Evolutionary conservation across 1,139 yeast species (phyloP).

Genomic region (Ogataea hybrid): DNA sequence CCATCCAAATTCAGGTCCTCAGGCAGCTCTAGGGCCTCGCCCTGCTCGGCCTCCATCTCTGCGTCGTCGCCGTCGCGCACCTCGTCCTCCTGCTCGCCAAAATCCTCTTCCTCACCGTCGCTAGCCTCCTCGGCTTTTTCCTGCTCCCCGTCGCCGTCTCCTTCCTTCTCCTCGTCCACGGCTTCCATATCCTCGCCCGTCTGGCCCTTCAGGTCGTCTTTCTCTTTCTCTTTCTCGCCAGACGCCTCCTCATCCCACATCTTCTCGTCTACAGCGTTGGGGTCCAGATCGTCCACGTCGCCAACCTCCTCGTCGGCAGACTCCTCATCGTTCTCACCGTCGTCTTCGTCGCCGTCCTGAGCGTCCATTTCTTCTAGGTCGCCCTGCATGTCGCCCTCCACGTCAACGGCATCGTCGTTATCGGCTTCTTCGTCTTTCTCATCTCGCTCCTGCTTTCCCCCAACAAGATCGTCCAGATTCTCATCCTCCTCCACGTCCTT

Average conservation of each 20-base stretch:
- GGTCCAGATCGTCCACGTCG: slow-evolving; percentile 86
- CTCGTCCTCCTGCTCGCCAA: slow-evolving; percentile 78
- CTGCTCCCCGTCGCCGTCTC: slow-evolving; percentile 37
- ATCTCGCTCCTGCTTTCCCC: slow-evolving; percentile 70
- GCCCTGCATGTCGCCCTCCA: slow-evolving; percentile 98
- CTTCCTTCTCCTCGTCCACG: slow-evolving; percentile 45
- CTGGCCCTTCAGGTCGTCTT: slow-evolving; percentile 64
- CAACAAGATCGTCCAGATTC: slow-evolving; percentile 86
- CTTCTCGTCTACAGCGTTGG: slow-evolving; percentile 94
- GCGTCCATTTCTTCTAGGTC: slow-evolving; percentile 71
- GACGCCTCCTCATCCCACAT: slow-evolving; percentile 98
- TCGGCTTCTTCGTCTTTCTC: slow-evolving; percentile 53
- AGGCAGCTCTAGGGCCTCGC: slow-evolving; percentile 78
- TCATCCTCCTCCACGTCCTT: slow-evolving; percentile 93
- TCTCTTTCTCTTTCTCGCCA: slow-evolving; percentile 67
- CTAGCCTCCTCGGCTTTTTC: slow-evolving; percentile 38
- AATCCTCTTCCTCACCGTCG: slow-evolving; percentile 45
- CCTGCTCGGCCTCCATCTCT: slow-evolving; percentile 73
- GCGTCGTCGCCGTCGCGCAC: slow-evolving; percentile 71
- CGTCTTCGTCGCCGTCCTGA: slow-evolving; percentile 64
- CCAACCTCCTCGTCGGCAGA: slow-evolving; percentile 89
- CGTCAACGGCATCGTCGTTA: slow-evolving; percentile 81
- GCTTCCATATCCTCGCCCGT: slow-evolving; percentile 66
- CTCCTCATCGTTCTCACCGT: slow-evolving; percentile 51
- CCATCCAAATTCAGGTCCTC: slow-evolving; percentile 83